Evolutionary conservation across 2,329 filamentous ascomycete genomes (phyloP).

Genomic region (Huntiella bhutanensis): DNA sequence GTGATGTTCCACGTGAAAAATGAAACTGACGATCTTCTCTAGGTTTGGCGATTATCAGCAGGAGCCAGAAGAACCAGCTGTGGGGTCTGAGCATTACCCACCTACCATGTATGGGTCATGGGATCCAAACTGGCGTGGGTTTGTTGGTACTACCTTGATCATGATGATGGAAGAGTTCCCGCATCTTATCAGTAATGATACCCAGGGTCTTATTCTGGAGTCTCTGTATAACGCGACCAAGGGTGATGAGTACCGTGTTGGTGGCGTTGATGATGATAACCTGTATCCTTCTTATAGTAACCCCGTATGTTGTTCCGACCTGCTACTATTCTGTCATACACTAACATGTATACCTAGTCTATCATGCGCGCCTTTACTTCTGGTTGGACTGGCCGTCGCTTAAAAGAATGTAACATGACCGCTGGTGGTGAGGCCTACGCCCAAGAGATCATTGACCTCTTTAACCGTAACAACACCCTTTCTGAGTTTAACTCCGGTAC

Average conservation of each 20-base stretch:
- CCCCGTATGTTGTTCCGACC: slow-evolving; percentile 19
- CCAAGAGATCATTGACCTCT: slow-evolving; percentile 35
- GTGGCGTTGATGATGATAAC: slow-evolving; percentile 40
- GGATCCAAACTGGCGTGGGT: slow-evolving; percentile 48
- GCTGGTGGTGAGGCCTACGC: slow-evolving; percentile 35
- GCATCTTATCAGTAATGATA: slow-evolving; percentile 22
- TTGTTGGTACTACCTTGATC: slow-evolving; percentile 39
- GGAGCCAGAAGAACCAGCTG: slow-evolving; percentile 36
- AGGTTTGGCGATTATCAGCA: slow-evolving; percentile 31
- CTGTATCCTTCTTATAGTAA: slow-evolving; percentile 44
- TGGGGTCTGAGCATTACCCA: slow-evolving; percentile 32
- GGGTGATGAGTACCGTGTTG: slow-evolving; percentile 42
- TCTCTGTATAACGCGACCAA: slow-evolving; percentile 35
- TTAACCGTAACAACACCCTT: slow-evolving; percentile 34
- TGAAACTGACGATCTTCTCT: neutral
- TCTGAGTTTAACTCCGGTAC: slow-evolving; percentile 45
- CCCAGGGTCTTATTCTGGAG: slow-evolving; percentile 27
- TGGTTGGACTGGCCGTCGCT: slow-evolving; percentile 36
- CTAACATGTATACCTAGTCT: slow-evolving; percentile 16
- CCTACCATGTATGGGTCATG: slow-evolving; percentile 35
- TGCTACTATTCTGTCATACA: neutral
- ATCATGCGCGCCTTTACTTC: slow-evolving; percentile 45
- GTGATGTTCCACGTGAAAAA: neutral
- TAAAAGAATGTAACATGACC: slow-evolving; percentile 40
- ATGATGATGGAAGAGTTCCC: slow-evolving; percentile 39